Conservation (phyloP, 2,329 filamentous ascomycete species). For the Fusarium avenaceum region DNA sequence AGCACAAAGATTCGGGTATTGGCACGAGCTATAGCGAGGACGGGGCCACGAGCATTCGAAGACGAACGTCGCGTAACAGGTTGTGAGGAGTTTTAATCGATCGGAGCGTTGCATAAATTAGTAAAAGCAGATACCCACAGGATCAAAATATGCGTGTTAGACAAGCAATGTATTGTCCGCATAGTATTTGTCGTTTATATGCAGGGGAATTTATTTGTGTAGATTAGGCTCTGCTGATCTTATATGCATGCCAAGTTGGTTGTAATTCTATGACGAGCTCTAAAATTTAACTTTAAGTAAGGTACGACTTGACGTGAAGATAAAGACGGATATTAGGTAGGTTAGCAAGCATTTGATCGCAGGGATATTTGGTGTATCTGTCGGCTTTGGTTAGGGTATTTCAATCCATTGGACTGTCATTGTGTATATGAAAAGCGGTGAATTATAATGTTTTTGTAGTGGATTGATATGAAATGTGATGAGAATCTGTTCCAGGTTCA, state of each 20-base stretch:
- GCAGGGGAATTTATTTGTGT: neutral
- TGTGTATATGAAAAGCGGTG: neutral
- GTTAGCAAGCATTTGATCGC: neutral
- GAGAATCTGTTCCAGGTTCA: neutral
- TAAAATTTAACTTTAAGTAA: constrained; percentile 12
- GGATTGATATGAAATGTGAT: neutral
- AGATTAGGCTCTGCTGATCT: constrained; percentile 3
- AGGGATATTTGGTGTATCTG: neutral
- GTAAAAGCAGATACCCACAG: constrained; percentile 26
- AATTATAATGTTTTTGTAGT: neutral
- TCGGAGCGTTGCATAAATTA: constrained; percentile 9
- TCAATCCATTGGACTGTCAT: neutral
- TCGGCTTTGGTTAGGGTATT: neutral
- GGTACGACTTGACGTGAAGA: neutral
- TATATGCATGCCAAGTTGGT: constrained; percentile 7
- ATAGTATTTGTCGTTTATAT: constrained; percentile 1
- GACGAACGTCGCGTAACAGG: constrained; percentile 48
- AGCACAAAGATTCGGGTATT: constrained; percentile 61
- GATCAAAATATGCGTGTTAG: constrained; percentile 2
- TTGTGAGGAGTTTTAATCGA: constrained; percentile 27
- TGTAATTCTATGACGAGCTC: constrained; percentile 41
- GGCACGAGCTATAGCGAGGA: constrained; percentile 67
- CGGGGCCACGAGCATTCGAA: constrained; percentile 51
- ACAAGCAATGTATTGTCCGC: constrained; percentile 9
- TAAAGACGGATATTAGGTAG: no score